Conservation (phyloP, 352 stramenopile species). For the Globisporangium sylvaticum region DNA sequence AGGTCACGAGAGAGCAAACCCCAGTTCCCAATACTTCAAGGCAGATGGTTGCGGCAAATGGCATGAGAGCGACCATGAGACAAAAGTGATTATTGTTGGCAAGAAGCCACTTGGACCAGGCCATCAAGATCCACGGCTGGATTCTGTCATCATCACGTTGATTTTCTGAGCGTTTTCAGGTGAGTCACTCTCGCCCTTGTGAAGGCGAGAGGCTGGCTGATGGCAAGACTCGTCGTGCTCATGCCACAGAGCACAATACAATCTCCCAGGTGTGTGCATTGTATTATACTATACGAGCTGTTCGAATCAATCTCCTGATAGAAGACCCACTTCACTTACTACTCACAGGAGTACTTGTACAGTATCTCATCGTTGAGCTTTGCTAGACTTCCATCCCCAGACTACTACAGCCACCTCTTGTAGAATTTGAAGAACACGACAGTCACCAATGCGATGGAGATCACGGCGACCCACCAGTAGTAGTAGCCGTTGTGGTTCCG, state of each 20-base stretch:
- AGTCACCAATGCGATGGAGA: slow-evolving; percentile 40
- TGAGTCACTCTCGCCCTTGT: too few relatives aligned
- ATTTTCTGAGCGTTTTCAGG: not conserved
- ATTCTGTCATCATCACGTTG: not conserved
- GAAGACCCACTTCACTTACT: too few relatives aligned
- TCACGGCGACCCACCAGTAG: slow-evolving; percentile 69
- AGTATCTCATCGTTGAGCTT: not conserved
- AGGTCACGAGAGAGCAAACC: not conserved
- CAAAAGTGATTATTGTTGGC: not conserved
- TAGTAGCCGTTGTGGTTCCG: slow-evolving; percentile 71
- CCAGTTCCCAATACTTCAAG: not conserved
- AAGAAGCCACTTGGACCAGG: not conserved
- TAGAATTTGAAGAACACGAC: slow-evolving; percentile 66
- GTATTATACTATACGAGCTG: not conserved
- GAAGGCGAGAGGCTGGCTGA: too few relatives aligned
- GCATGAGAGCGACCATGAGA: not conserved
- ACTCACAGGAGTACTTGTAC: not conserved
- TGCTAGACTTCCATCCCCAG: not conserved
- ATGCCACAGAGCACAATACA: too few relatives aligned
- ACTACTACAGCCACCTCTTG: slow-evolving; percentile 64
- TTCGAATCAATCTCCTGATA: not conserved
- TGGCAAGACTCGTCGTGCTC: too few relatives aligned
- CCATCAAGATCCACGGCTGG: not conserved
- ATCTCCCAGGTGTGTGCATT: too few relatives aligned
- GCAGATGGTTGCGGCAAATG: not conserved